Evolutionary conservation across 192 early-diverging fungal genomes (phyloP), one percentile per base, ranked within the genome.

Genomic region (Diversispora eburnea): DNA sequence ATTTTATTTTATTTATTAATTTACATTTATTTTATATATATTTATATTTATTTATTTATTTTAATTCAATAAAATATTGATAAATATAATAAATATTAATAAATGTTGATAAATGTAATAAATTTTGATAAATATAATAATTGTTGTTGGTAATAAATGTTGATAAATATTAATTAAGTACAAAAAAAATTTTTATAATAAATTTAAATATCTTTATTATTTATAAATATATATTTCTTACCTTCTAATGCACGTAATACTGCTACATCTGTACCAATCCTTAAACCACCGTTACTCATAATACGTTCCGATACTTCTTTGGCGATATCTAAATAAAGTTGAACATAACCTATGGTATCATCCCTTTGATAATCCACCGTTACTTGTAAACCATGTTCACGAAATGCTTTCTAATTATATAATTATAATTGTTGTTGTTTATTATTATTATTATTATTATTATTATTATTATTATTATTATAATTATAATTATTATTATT

Each of bases 291-390:
- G 19, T 15, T 47, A 20, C 17, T 48, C 45, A 20, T 66, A 66
- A 66, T 66, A 66, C 46, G 64, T 22, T 20, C 19, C 8, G 45
- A 17, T 10, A 66, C 17, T 49, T 66, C 64, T 47, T 66, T 66
- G 8, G 64, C 64, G 9, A 66, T 66, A 8, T 15, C 45, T 47
- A 47, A 47, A 20, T 66, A n/a, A 48, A 66, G 48, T 12, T 66
- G 64, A 48, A 66, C 64, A 45, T 66, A 66, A 20, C 64, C 64
- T 66, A 48, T 66, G 25, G 64, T 66, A 17, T 66, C 64, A 46
- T 66, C 64, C 48, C 64, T 17, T 66, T 48, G 64, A 66, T 66
- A 66, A 48, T 66, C 64, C 12, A 66, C 64, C 2, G 64, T 48
- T 5, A 66, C 64, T 48, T 66, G 46, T 48, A 66, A 66, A 66